phyloP scores from a whole-genome alignment of 148 eudicot species.

The Beta vulgaris region DNA sequence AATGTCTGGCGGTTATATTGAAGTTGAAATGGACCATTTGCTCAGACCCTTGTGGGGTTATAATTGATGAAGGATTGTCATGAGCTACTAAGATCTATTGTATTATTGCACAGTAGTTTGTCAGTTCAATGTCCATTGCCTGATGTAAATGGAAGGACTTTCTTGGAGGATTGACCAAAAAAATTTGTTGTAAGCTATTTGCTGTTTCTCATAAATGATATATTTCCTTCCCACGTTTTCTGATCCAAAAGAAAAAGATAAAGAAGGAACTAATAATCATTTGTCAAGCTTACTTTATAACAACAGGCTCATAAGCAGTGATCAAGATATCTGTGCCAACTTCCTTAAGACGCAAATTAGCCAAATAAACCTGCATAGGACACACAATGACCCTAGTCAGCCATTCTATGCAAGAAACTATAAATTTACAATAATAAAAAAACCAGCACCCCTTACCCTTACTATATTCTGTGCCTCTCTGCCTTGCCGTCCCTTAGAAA shows the following conservation, averaged over 20 bases:
- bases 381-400: conserved; percentile 8
- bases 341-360: conserved; percentile 86
- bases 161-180: background rate
- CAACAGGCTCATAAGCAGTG: conserved; percentile 78
- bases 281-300: conserved; percentile 60
- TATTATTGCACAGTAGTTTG: background rate
- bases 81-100: background rate
- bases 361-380: conserved; percentile 69
- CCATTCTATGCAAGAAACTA: background rate
- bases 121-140: background rate
- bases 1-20: background rate
- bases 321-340: conserved; percentile 80
- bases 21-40: background rate
- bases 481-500: conserved; percentile 94
- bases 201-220: background rate
- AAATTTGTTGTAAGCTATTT: background rate
- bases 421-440: background rate
- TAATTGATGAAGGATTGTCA: background rate
- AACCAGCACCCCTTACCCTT: conserved; percentile 39
- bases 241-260: background rate
- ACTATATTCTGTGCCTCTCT: conserved; percentile 85
- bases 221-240: too few species aligned
- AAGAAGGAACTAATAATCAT: background rate
- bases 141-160: background rate
- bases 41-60: too few species aligned